Conservation (phyloP, 2,329 filamentous ascomycete species). For the Trichoderma sp. region DNA sequence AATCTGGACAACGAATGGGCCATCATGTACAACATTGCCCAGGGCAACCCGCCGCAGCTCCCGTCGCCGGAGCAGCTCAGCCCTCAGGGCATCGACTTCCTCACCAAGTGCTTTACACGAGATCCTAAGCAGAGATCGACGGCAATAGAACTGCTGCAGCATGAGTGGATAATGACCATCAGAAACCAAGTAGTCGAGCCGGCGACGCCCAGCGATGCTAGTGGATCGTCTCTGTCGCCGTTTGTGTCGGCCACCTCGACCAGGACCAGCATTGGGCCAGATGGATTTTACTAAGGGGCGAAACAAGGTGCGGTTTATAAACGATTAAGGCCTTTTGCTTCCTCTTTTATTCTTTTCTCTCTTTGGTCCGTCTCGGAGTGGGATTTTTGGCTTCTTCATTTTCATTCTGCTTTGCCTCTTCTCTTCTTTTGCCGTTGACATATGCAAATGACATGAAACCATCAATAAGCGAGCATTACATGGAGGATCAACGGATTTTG, state of each 20-base stretch:
- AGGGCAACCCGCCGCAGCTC: constrained; percentile 87
- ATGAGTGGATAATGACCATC: constrained; percentile 81
- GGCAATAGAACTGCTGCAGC: constrained; percentile 85
- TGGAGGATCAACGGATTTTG: neutral
- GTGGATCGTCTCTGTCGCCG: constrained; percentile 41
- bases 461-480: neutral
- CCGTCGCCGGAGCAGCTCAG: constrained; percentile 82
- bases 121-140: constrained; percentile 77
- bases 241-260: constrained; percentile 34
- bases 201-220: constrained; percentile 58
- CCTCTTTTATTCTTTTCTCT: neutral
- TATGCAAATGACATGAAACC: neutral
- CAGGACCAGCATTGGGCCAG: constrained; percentile 30
- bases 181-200: constrained; percentile 64
- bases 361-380: neutral
- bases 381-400: neutral
- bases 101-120: constrained; percentile 80
- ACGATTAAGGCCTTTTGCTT: neutral
- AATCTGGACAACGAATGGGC: constrained; percentile 98
- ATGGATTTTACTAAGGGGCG: constrained; percentile 26
- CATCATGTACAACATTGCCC: constrained; percentile 99
- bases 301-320: neutral
- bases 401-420: neutral
- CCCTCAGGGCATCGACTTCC: constrained; percentile 79
- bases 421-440: neutral